Evolutionary conservation across 2,329 filamentous ascomycete species (phyloP).

Genomic region (Piedraia hortae): DNA sequence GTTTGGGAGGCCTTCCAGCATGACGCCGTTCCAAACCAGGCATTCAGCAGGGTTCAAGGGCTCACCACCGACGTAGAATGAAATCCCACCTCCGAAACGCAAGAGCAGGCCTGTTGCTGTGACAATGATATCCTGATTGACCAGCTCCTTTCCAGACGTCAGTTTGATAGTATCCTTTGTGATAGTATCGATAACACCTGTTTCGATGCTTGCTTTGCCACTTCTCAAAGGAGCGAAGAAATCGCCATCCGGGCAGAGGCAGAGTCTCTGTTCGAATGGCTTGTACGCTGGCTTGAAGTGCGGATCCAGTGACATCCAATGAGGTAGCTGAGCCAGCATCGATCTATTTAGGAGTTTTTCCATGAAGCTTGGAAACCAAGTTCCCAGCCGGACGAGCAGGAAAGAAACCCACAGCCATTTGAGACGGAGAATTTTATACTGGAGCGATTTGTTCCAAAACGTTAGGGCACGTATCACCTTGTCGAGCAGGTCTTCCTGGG

Average conservation of each 20-base stretch:
- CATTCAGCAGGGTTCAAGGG: conserved; percentile 20
- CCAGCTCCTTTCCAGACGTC: conserved; percentile 16
- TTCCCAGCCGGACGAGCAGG: conserved; percentile 11
- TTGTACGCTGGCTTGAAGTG: conserved; percentile 22
- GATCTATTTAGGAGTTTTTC: conserved; percentile 16
- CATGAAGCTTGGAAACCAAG: conserved; percentile 9
- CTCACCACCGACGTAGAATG: conserved; percentile 24
- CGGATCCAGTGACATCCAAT: conserved; percentile 14
- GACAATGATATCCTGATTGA: conserved; percentile 33
- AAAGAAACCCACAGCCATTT: conserved; percentile 13
- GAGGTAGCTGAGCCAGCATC: conserved; percentile 19
- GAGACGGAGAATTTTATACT: conserved; percentile 11
- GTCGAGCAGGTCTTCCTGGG: conserved; percentile 8
- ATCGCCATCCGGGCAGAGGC: conserved; percentile 34
- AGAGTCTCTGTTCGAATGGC: conserved; percentile 45
- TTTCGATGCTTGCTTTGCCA: conserved; percentile 26
- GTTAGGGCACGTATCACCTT: conserved; percentile 6
- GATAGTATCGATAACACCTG: conserved; percentile 25
- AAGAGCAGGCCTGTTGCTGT: conserved; percentile 36
- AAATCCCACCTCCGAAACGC: conserved; percentile 22
- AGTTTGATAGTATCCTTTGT: conserved; percentile 23
- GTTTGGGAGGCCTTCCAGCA: conserved; percentile 37
- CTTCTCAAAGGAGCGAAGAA: conserved; percentile 26
- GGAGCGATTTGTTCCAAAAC: conserved; percentile 6
- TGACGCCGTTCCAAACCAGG: conserved; percentile 31